Base-by-base conservation (phyloP, 208 protist species). In the Acanthamoeba lugdunensis region DNA sequence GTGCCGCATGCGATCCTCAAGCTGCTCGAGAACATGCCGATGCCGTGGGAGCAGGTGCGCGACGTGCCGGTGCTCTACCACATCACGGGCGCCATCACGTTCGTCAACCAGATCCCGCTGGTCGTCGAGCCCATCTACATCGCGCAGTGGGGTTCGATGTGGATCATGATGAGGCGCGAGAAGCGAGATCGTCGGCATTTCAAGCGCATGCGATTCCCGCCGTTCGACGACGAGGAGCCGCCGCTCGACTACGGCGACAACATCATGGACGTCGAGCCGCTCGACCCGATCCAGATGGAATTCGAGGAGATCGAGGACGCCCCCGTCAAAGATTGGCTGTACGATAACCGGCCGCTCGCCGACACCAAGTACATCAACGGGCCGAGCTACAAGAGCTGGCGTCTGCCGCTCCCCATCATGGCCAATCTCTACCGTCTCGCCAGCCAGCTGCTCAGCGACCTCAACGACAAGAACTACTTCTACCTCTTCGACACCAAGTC, bases 21-120 rank as follows among this genome's bases (percentile, higher is more conserved):
- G 97, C 97, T 99, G 45, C 96, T 99, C 4, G 99, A 99, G 96
- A 99, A 99, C 94, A 99, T 99, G 98, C 99, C 99, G n/a, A 99
- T 99, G 99, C 97, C 97, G 50, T 98, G 97, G 97, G 97, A 98
- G 91, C 96, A 97, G 93, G 94, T 97, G 48, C 96, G 96, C 94
- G 94, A 98, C n/a, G 94, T 94, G 93, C 93, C 81, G 88, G 98
- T 99, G 8, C 96, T 99, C 37, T 99, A 99, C 96, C 99, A 99
- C 97, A 97, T 99, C 13, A 99, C 98, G 52, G 99, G 99, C 82
- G 98, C 99, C 14, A 98, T 99, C 28, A 99, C 99, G 23, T 99
- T 99, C 94, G 99, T 99, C 13, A 99, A 99, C 94, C 99, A 99
- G 95, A 98, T 99, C 48, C 99, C 99, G 25, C 97, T 96, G 23